Percentiles rank a stretch among this genome's conserved stretches.
phyloP scores from a whole-genome alignment of 139 green algal genomes.

The Diplosphaera chodatii region DNA sequence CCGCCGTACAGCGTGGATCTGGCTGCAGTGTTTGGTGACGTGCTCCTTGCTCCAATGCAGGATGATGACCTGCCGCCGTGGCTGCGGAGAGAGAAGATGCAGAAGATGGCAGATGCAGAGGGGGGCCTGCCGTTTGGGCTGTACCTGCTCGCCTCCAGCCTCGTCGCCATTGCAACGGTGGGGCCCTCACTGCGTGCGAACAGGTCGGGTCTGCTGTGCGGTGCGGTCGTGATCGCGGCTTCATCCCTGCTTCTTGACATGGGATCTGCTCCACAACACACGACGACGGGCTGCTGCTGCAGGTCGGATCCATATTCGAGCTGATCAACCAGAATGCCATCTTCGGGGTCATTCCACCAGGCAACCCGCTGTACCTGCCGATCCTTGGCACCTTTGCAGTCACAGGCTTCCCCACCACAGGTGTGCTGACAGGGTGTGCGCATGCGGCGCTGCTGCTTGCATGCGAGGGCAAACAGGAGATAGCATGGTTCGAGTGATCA shows the following conservation, averaged over 20 bases:
- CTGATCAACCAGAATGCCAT: slow-evolving; percentile 43
- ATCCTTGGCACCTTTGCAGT: slow-evolving; percentile 71
- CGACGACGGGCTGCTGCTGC: no score
- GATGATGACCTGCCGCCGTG: slow-evolving; percentile 59
- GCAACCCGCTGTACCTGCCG: slow-evolving; percentile 64
- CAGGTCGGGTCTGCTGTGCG: no score
- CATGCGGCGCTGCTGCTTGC: neutral
- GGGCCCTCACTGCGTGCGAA: no score
- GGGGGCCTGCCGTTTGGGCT: slow-evolving; percentile 63
- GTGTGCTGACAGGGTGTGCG: slow-evolving; percentile 13
- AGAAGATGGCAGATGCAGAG: slow-evolving; percentile 42
- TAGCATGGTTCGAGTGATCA: no score
- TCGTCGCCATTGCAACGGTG: slow-evolving; percentile 78
- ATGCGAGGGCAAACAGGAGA: no score
- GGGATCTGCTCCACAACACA: no score
- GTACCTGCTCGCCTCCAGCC: slow-evolving; percentile 61
- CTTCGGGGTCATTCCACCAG: slow-evolving; percentile 49
- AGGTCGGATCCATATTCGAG: slow-evolving; percentile 64
- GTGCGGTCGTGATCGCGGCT: no score
- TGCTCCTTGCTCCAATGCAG: no score
- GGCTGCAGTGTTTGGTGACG: no score
- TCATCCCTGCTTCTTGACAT: no score
- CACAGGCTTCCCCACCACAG: slow-evolving; percentile 67
- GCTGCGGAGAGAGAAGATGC: slow-evolving; percentile 69
- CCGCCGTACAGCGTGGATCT: no score